These are phyloP conservation scores for Cryptococcus amylolentus DNA, from an alignment of 1,284 basidiomycete genomes.

Conservation along the genomic window DNA sequence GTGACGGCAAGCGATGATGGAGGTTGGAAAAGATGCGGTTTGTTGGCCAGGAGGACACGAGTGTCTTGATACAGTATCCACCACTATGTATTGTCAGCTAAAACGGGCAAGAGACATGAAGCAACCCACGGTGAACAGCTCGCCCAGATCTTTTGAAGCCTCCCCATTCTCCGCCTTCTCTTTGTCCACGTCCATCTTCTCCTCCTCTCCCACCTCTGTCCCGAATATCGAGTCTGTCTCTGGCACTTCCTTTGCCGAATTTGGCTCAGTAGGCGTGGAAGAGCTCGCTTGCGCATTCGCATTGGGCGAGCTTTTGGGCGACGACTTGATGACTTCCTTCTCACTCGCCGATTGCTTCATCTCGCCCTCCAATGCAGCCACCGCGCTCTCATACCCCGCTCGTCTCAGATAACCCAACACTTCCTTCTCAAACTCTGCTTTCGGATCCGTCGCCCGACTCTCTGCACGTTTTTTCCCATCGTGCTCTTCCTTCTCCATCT, in stretches of 20 bases:
- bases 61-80: slow-evolving; percentile 16
- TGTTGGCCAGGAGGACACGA: neutral
- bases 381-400: slow-evolving; percentile 11
- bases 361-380: slow-evolving; percentile 2
- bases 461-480: slow-evolving; percentile 1
- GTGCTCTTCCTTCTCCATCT: slow-evolving; percentile 10
- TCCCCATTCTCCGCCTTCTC: slow-evolving; percentile 1
- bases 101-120: neutral
- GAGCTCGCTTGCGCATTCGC: neutral
- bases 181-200: slow-evolving; percentile 4
- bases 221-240: slow-evolving; percentile 14
- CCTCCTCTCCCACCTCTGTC: slow-evolving; percentile 2
- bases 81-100: slow-evolving; percentile 7
- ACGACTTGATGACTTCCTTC: slow-evolving; percentile 1
- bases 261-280: neutral
- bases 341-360: neutral
- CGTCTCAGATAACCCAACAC: slow-evolving; percentile 9
- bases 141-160: slow-evolving; percentile 7
- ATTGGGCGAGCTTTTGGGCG: neutral
- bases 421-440: slow-evolving; percentile 6
- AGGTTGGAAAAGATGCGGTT: neutral
- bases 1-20: neutral
- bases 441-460: slow-evolving; percentile 2
- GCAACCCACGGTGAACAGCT: slow-evolving; percentile 13
- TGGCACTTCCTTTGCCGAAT: neutral